A percentile compares a stretch with the other conserved stretches of the same genome.
These are phyloP conservation scores for Orbilia blumenaviensis DNA, from an alignment of 2,329 filamentous ascomycete genomes.

Conservation along the genomic window DNA sequence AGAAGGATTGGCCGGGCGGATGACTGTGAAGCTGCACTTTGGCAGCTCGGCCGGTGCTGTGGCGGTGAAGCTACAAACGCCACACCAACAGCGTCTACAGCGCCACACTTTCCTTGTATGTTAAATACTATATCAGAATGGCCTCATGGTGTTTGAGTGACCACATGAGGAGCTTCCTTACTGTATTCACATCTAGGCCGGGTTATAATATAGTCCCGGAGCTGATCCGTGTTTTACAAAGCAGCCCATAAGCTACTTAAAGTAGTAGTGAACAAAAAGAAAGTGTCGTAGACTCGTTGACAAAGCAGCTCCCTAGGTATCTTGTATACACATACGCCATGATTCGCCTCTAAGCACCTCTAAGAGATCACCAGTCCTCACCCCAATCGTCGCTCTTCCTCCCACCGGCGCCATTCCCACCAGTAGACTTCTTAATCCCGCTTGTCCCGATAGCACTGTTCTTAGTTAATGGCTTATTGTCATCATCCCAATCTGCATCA, in stretches of 20 bases:
- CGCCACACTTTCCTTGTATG: not conserved
- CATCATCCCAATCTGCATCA: conserved; percentile 65
- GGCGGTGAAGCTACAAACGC: conserved; percentile 21
- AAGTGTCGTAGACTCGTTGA: conserved; percentile 14
- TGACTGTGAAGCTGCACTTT: conserved; percentile 37
- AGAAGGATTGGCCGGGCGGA: not conserved
- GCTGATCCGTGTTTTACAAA: no score
- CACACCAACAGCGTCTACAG: conserved; percentile 7
- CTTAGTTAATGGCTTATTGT: conserved; percentile 56
- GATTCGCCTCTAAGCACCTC: conserved; percentile 16
- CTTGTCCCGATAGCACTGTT: conserved; percentile 70
- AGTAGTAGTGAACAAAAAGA: not conserved
- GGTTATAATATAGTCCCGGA: not conserved
- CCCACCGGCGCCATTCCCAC: conserved; percentile 54
- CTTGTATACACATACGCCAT: conserved; percentile 43
- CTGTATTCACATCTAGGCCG: not conserved
- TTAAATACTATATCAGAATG: no score
- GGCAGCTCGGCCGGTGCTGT: not conserved
- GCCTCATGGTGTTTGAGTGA: no score
- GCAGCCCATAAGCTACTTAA: no score
- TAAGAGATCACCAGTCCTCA: conserved; percentile 54
- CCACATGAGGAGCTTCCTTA: no score
- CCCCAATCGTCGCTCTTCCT: conserved; percentile 58
- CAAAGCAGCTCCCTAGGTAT: conserved; percentile 35
- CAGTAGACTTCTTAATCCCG: conserved; percentile 67